phyloP scores from a whole-genome alignment of 2,329 filamentous ascomycete species.

The Alternaria tenuissima region DNA sequence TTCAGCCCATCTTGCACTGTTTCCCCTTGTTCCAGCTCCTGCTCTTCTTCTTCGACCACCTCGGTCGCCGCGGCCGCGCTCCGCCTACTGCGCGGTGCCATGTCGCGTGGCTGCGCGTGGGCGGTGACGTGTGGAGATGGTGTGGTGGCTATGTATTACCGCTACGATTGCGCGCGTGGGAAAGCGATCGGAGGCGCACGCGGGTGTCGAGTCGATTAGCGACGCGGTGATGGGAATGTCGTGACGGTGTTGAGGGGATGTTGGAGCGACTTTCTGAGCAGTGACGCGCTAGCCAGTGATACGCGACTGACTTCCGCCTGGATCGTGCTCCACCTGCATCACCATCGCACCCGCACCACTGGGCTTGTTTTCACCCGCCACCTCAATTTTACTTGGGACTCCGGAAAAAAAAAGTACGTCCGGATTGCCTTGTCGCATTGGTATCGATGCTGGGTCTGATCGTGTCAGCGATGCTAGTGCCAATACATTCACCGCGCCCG shows the following conservation, averaged over 20 bases:
- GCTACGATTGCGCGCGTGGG: slow-evolving; percentile 10
- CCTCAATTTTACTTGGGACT: background rate
- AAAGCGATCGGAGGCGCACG: slow-evolving; percentile 5
- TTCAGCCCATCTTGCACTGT: slow-evolving; percentile 59
- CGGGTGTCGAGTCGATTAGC: slow-evolving; percentile 20
- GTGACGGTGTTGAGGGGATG: slow-evolving; percentile 17
- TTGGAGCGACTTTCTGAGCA: slow-evolving; percentile 19
- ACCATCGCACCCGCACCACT: background rate
- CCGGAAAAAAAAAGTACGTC: background rate
- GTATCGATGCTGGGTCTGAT: background rate
- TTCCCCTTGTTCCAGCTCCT: slow-evolving; percentile 31
- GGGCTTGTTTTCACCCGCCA: background rate
- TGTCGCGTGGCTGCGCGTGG: slow-evolving; percentile 45
- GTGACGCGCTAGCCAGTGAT: slow-evolving; percentile 29
- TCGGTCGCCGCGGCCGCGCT: slow-evolving; percentile 46
- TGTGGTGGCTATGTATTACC: background rate
- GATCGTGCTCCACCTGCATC: slow-evolving; percentile 12
- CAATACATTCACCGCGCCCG: background rate
- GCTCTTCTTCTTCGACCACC: slow-evolving; percentile 38
- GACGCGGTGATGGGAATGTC: slow-evolving; percentile 20
- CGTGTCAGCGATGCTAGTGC: background rate
- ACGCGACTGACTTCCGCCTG: slow-evolving; percentile 20
- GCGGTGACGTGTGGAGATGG: slow-evolving; percentile 4
- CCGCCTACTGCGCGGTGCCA: slow-evolving; percentile 51
- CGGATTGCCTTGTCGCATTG: background rate